Evolutionary conservation across 2,329 filamentous ascomycete species (phyloP).

Genomic region (Exophiala sp.): DNA sequence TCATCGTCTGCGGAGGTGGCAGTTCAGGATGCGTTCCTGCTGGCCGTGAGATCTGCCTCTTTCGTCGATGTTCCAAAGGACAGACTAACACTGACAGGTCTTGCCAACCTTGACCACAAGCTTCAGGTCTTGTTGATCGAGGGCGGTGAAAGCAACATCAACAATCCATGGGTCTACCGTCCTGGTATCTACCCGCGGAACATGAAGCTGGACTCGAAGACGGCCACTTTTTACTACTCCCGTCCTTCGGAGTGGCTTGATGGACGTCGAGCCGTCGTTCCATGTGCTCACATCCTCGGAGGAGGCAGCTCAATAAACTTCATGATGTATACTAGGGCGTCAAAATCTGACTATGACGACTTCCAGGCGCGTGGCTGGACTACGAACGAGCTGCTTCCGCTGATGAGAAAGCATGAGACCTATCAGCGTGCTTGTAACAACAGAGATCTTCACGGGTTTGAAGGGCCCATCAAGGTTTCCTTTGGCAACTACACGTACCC

Average conservation of each 20-base stretch:
- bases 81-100: slow-evolving; percentile 36
- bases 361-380: slow-evolving; percentile 76
- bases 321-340: slow-evolving; percentile 47
- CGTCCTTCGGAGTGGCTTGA: slow-evolving; percentile 66
- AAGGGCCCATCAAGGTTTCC: slow-evolving; percentile 75
- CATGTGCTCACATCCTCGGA: slow-evolving; percentile 65
- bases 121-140: slow-evolving; percentile 66
- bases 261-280: slow-evolving; percentile 67
- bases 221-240: slow-evolving; percentile 74
- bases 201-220: slow-evolving; percentile 72
- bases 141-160: slow-evolving; percentile 65
- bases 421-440: slow-evolving; percentile 63
- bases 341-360: slow-evolving; percentile 54
- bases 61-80: slow-evolving; percentile 38
- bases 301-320: slow-evolving; percentile 72
- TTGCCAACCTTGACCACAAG: slow-evolving; percentile 70
- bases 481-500: slow-evolving; percentile 78
- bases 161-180: slow-evolving; percentile 71
- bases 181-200: slow-evolving; percentile 72
- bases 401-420: slow-evolving; percentile 77
- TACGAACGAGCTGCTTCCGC: slow-evolving; percentile 65
- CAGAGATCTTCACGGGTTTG: slow-evolving; percentile 62
- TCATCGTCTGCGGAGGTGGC: slow-evolving; percentile 71
- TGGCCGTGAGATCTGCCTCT: slow-evolving; percentile 33
- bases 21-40: slow-evolving; percentile 46